Evolutionary conservation across 441 rosid genomes (phyloP), one percentile per base, ranked within the genome.

Genomic region (Mallotus japonicus): DNA sequence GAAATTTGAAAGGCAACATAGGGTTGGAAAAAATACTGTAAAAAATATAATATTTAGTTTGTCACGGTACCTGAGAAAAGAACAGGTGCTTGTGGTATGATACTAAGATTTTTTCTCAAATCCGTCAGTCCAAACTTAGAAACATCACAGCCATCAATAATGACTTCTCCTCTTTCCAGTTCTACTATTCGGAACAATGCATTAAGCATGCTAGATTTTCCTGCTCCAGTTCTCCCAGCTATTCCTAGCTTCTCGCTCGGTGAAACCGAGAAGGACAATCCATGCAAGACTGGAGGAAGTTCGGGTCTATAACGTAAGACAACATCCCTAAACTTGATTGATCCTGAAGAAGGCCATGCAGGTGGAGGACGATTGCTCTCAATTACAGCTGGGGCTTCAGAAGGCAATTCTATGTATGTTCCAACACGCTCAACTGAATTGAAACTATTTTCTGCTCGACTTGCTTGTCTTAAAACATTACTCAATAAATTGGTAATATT

Each of bases 161-260:
- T 50, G 55, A 96, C 84, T 70, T 87, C 88, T 79, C 99, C 99
- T 34, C 79, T 87, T 82, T 96, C 95, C 2, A 91, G 55, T 80
- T 96, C 99, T 32, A 94, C 97, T 54, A 96, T 90, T 73, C 98
- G 88, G 78, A 88, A 96, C 61, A 94, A 83, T 50, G 99, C 95
- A 86, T 91, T 96, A 62, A 96, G 80, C 94, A 96, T 85, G 75
- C 98, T 94, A 69, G 98, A 92, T 81, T 96, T 96, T 65, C 99
- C 99, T 0, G 98, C 97, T 60, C 99, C 99, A 15, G 99, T 96
- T 88, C 99, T 91, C 77, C 99, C 98, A 72, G 87, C 99, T 61
- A 96, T 86, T 72, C 99, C 99, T 44, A 92, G 77, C 85, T 91
- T 96, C 81, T 92, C 98, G 74, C 87, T 79, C 0, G 97, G 94